Base-by-base conservation (phyloP, 139 green algal genomes). In the Edaphochlamys debaryana region DNA sequence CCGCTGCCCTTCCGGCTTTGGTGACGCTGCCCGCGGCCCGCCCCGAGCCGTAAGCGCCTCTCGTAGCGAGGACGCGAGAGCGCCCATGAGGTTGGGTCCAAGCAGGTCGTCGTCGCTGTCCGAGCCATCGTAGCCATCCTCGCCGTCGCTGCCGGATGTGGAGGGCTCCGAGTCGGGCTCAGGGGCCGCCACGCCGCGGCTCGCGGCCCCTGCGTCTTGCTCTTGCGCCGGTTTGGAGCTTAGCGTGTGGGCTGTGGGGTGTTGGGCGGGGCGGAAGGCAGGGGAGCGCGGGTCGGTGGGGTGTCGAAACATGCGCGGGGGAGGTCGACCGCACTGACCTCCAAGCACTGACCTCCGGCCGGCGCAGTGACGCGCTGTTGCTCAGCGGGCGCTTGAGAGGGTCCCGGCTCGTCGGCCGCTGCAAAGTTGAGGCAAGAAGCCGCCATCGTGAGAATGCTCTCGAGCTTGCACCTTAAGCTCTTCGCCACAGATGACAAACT, bases 41-140 rank as follows among this genome's bases (percentile, higher is more conserved):
- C 42, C 62, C 0, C 76, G 76, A 2, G 64, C 76, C 7, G 60
- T n/a, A 3, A 82, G n/a, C 0, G 76, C 76, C 2, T 41, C 76
- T 19, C 66, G 67, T 32, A 82, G 30, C 0, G 76, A 82, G 17
- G n/a, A 74, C 7, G 76, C 76, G 20, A 82, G 34, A 32, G 41
- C 29, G 63, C 29, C 76, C 76, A 82, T 82, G 20, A 82, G 6
- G 42, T 66, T 73, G 19, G 62, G 13, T 0, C 76, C 42, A 2
- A 82, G 30, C 3, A 82, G 36, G 63, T 72, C 38, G 30, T 81
- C 74, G 23, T 66, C 62, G 30, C 38, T 42, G n/a, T 81, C 75
- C 23, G 41, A 37, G 38, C 22, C 38, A 25, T 52, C 67, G 0
- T 72, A 37, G 6, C 7, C 22, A 2, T 6, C 2, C n/a, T 54